Conservation (phyloP, 495 filamentous ascomycete genomes). For the Xylaria castorea region DNA sequence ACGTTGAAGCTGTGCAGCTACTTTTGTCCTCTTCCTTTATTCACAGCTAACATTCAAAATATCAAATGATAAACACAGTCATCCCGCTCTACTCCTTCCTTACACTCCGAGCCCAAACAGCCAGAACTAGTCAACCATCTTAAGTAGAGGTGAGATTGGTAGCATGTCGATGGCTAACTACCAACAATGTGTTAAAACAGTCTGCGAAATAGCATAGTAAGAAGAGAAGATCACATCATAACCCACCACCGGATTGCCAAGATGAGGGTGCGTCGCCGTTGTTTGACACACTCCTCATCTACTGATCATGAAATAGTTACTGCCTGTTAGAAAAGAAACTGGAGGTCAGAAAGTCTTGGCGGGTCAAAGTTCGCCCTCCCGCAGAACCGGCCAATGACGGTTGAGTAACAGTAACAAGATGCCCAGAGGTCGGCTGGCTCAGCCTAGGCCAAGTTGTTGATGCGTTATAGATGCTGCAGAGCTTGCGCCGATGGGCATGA, state of each 20-base stretch:
- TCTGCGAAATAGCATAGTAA: neutral
- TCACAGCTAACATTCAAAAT: neutral
- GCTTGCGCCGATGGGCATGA: neutral
- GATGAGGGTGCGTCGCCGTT: neutral
- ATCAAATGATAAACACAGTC: neutral
- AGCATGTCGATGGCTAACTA: neutral
- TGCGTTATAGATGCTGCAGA: neutral
- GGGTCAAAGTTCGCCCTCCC: neutral
- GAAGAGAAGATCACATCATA: neutral
- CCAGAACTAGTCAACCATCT: neutral
- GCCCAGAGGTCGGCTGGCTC: neutral
- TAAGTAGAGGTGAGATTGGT: neutral
- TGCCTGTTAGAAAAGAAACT: neutral
- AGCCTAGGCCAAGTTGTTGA: neutral
- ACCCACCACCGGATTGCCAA: neutral
- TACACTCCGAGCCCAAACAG: neutral
- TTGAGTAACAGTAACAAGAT: constrained; percentile 5
- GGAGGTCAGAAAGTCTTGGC: neutral
- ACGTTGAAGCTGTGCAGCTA: neutral
- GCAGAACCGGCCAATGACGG: neutral
- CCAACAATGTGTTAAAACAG: neutral
- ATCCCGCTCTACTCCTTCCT: neutral
- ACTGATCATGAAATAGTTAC: no score
- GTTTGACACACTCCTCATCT: neutral
- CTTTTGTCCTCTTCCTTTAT: neutral